Evolutionary conservation across 1,284 basidiomycete species (phyloP), one percentile per base, ranked within the genome.

Genomic region (Austroboletus rostrupii): DNA sequence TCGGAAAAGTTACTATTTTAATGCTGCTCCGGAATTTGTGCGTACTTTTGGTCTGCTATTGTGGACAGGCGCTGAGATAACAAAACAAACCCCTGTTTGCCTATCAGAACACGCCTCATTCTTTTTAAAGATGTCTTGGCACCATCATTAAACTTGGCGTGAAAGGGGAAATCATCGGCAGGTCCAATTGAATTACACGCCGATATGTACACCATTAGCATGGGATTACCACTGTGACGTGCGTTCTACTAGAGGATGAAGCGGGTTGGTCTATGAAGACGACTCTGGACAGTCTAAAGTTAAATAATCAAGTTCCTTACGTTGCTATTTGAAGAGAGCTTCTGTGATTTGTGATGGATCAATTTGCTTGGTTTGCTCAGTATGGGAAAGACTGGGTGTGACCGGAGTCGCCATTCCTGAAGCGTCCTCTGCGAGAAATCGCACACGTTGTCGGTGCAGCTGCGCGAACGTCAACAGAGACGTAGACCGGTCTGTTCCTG

Each of bases 1-100:
- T 99, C 26, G 96, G 96, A 37, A 97, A 97, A 73, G 91, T 96
- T 54, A 99, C 96, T 1, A 97, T 97, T 57, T 78, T 94, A 62
- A 97, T 99, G 92, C 79, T 99, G 31, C 81, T 98, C 66, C 81
- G 96, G 49, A 99, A 98, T 70, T 68, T 99, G 86, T 90, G 62
- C 66, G 87, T 62, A 16, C 43, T 43, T 48, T 40, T 49, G 45
- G 26, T 43, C 6, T 32, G 23, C 40, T 20, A 36, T 36, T 1
- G 20, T 42, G 37, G 19, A n/a, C 48, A 21, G 41, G 47, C 19
- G 21, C 54, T n/a, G n/a, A 48, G 43, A 47, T 45, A 40, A 50
- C 32, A 43, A n/a, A 38, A 16, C 39, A 20, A 54, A 28, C 36
- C 43, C 43, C 29, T 38, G 19, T 26, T 19, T 35, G 46, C 37